These are phyloP conservation scores for Sporisorium iseilematis-ciliati DNA, from an alignment of 1,284 basidiomycete genomes.

Conservation along the genomic window DNA sequence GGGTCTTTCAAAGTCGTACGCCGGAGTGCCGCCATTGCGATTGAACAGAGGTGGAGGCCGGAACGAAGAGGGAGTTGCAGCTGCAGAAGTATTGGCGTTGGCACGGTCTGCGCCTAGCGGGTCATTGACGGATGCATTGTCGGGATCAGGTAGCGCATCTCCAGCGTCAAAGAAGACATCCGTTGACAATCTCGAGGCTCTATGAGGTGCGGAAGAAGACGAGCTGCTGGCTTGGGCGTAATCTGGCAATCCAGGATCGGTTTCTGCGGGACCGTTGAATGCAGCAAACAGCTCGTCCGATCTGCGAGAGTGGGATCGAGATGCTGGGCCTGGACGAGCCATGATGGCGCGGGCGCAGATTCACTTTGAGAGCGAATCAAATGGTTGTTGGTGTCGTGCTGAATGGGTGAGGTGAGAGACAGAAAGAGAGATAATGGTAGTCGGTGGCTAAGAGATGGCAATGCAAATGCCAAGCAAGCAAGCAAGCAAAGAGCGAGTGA, in stretches of 20 bases:
- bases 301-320: conserved; percentile 29
- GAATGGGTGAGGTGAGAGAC: neutral
- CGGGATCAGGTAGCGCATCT: conserved; percentile 46
- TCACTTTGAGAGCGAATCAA: neutral
- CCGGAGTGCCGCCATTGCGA: conserved; percentile 15
- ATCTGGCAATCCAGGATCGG: conserved; percentile 31
- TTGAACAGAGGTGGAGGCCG: conserved; percentile 13
- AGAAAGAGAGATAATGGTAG: neutral
- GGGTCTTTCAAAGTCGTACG: conserved; percentile 62
- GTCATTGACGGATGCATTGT: conserved; percentile 22
- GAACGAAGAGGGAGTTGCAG: conserved; percentile 3
- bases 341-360: conserved; percentile 23
- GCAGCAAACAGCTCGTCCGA: conserved; percentile 45
- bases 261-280: conserved; percentile 34
- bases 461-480: neutral
- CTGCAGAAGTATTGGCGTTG: conserved; percentile 19
- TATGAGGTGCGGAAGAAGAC: conserved; percentile 4
- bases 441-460: too few relatives aligned
- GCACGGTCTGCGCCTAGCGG: conserved; percentile 47
- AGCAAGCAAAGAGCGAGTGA: neutral
- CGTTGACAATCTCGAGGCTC: conserved; percentile 9
- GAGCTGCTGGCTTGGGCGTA: conserved; percentile 33
- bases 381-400: neutral
- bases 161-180: conserved; percentile 65
- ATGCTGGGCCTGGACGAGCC: conserved; percentile 30